Conservation (phyloP, 2,329 filamentous ascomycete genomes). For the Aspergillus phoenicis region DNA sequence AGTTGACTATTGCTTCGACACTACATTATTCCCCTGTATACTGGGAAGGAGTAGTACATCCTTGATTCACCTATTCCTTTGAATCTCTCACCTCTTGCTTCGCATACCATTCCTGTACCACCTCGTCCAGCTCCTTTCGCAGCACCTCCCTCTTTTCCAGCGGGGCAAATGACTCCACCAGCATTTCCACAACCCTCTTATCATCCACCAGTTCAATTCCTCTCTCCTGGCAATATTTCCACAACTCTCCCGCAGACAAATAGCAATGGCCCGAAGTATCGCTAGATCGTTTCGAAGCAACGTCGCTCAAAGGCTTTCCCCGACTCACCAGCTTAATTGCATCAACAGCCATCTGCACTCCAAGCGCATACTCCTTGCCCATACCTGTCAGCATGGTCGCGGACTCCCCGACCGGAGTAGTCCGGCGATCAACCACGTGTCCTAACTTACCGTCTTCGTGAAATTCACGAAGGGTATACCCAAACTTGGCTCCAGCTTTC, state of each 20-base stretch:
- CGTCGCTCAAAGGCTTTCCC: not conserved
- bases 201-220: not conserved
- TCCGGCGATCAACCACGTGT: not conserved
- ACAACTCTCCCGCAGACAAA: not conserved
- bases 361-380: not conserved
- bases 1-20: too few species aligned
- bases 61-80: too few species aligned
- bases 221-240: not conserved
- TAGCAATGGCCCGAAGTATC: not conserved
- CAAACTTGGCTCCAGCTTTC: not conserved
- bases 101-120: conserved; percentile 6
- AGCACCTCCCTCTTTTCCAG: not conserved
- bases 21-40: too few species aligned
- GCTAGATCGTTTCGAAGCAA: not conserved
- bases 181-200: not conserved
- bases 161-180: conserved; percentile 13
- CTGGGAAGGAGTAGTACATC: too few species aligned
- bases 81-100: not conserved
- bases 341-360: not conserved
- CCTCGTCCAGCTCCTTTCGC: not conserved
- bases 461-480: not conserved
- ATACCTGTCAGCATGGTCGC: not conserved
- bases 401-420: not conserved
- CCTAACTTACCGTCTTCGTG: not conserved
- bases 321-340: not conserved